Base-by-base conservation (phyloP, 2,329 filamentous ascomycete species). In the Niveomyces coronatus region DNA sequence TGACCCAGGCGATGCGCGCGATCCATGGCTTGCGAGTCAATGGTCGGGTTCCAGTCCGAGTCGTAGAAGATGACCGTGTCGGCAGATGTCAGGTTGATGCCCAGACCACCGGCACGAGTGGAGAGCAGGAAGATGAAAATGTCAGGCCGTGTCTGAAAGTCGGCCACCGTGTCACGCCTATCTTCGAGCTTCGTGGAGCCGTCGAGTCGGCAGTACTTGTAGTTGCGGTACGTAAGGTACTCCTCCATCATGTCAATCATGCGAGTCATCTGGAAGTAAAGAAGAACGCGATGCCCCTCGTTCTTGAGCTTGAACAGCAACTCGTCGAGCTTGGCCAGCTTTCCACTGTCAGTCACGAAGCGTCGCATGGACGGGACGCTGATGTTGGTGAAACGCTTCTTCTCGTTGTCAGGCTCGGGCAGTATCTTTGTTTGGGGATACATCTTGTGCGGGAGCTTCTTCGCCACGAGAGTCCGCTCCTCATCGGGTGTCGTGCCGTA, bases 221-320 rank as follows among this genome's bases (percentile, higher is more conserved):
- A 96, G 64, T 96, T 95, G 57, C 91, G 85, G 65, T 96, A 96
- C 0, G 91, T 96, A 42, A 98, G 70, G 52, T 96, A 98, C 62
- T 98, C 91, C 60, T 98, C 91, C 85, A 96, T 96, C 44, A 98
- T 69, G 58, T 98, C 89, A 55, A 98, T 96, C 91, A 98, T 98
- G 55, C 85, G 84, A 4, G 91, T 98, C 91, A 98, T 98, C 69
- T 98, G 91, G 84, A 98, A 98, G 71, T 98, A 98, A 15, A 98
- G 69, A 38, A 98, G 70, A 16, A 98, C 91, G 53, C 91, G 87
- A 51, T 98, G 91, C 24, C 84, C 84, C 45, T 83, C 85, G 45
- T 86, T 82, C 71, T 96, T 98, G 53, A 98, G 79, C 58, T 87
- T 75, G 56, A 84, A 84, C 11, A 98, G 72, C 14, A 98, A 70